Evolutionary conservation across 225 moss, liverwort and hornwort genomes (phyloP).

Genomic region (Anthoceros angustus): DNA sequence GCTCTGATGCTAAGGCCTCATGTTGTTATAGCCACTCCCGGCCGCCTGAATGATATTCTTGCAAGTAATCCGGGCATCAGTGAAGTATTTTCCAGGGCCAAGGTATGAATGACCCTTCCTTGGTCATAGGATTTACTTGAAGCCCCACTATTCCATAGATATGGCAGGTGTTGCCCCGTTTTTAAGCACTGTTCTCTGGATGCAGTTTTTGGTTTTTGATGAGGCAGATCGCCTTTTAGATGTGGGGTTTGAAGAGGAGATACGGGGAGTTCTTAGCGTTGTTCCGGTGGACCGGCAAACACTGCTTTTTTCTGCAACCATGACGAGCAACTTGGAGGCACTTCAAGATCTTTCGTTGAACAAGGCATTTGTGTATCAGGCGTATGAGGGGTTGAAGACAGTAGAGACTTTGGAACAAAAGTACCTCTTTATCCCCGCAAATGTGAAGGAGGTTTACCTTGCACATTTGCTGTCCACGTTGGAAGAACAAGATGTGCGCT

Average conservation of each 20-base stretch:
- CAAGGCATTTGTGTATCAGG: constrained; percentile 61
- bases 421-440: constrained; percentile 66
- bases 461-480: constrained; percentile 57
- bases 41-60: constrained; percentile 70
- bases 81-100: constrained; percentile 48
- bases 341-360: constrained; percentile 57
- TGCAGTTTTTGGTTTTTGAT: constrained; percentile 89
- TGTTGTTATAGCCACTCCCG: constrained; percentile 85
- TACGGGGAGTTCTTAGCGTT: constrained; percentile 44
- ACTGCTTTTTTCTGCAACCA: constrained; percentile 88
- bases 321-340: constrained; percentile 78
- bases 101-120: constrained; percentile 22
- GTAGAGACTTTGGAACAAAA: constrained; percentile 73
- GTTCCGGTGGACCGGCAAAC: constrained; percentile 67
- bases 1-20: constrained; percentile 90
- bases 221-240: constrained; percentile 97
- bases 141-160: neutral
- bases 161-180: no score
- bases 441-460: constrained; percentile 85
- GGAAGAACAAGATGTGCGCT: constrained; percentile 65
- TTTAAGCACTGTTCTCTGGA: neutral
- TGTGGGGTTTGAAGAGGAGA: constrained; percentile 73
- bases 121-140: neutral
- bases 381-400: constrained; percentile 61
- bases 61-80: constrained; percentile 57